Percentiles rank a stretch among this genome's conserved stretches.
Conservation (phyloP, 1,284 basidiomycete genomes). For the Tremellales sp. region DNA sequence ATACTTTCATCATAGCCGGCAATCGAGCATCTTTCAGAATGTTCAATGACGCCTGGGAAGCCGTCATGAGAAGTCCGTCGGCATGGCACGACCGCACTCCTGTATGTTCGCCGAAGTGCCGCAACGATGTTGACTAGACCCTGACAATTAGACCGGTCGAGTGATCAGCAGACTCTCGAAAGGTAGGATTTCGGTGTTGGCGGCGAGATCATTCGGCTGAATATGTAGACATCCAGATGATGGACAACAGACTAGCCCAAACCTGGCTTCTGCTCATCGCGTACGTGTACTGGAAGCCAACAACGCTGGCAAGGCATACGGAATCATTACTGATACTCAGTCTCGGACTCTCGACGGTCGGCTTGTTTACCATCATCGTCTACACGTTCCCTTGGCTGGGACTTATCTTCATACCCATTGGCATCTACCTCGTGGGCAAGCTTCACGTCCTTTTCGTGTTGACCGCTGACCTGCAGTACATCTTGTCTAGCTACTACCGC, state of each 20-base stretch:
- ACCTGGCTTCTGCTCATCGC: constrained; percentile 13
- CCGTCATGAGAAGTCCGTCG: constrained; percentile 26
- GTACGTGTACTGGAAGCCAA: constrained; percentile 12
- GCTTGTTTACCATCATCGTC: constrained; percentile 24
- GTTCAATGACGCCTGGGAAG: constrained; percentile 22
- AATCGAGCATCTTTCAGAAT: constrained; percentile 26
- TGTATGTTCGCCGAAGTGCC: constrained; percentile 3
- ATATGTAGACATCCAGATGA: constrained; percentile 31
- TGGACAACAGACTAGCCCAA: constrained; percentile 24
- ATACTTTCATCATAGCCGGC: constrained; percentile 20
- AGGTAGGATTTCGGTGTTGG: constrained; percentile 1
- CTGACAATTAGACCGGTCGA: constrained; percentile 49
- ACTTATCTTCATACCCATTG: constrained; percentile 27
- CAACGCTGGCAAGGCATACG: too few relatives aligned
- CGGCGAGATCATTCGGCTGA: neutral
- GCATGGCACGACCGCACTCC: constrained; percentile 33
- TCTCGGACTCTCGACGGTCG: constrained; percentile 17
- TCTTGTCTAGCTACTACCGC: constrained; percentile 23
- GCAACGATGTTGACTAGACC: neutral
- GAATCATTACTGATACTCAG: constrained; percentile 3
- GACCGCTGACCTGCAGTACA: too few relatives aligned
- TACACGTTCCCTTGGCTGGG: constrained; percentile 27
- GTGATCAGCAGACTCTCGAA: constrained; percentile 62
- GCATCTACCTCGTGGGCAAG: constrained; percentile 17
- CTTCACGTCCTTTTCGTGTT: too few relatives aligned